A percentile compares a stretch with the other conserved stretches of the same genome.
phyloP scores from a whole-genome alignment of 768 basidiomycete species.

The Boletus rubropictus region DNA sequence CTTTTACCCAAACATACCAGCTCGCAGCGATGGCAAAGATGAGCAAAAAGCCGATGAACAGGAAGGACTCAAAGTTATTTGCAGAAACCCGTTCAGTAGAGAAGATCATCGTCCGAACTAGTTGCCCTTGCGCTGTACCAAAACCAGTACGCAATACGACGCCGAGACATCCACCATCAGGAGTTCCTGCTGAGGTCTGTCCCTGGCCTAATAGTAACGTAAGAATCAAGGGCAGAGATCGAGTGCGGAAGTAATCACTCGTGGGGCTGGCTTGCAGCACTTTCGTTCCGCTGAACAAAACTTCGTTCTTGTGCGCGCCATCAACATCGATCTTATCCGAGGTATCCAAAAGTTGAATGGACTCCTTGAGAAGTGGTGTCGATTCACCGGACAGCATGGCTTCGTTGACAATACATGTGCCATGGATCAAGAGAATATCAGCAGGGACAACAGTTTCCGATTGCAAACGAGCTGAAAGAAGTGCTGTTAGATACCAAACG shows the following conservation, averaged over 20 bases:
- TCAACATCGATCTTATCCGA: conserved; percentile 80
- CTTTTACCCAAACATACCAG: conserved; percentile 98
- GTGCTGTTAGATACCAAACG: neutral
- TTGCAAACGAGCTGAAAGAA: conserved; percentile 49
- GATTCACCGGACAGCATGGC: conserved; percentile 99
- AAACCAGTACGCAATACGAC: conserved; percentile 93
- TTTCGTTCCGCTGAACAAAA: conserved; percentile 96
- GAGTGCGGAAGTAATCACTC: conserved; percentile 27
- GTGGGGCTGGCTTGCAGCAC: conserved; percentile 69
- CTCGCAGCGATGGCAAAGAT: conserved; percentile 97
- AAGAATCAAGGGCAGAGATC: neutral
- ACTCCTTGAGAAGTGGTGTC: conserved; percentile 94
- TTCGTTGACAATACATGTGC: conserved; percentile 96
- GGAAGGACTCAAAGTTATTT: conserved; percentile 91
- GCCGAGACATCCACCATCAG: conserved; percentile 89
- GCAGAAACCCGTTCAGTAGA: conserved; percentile 95
- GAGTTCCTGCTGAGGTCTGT: conserved; percentile 52
- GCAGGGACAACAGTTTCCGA: conserved; percentile 88
- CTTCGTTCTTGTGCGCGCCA: conserved; percentile 76
- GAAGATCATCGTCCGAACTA: conserved; percentile 98
- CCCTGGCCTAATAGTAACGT: conserved; percentile 21
- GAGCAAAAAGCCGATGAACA: conserved; percentile 96
- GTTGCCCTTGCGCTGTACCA: conserved; percentile 94
- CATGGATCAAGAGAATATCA: conserved; percentile 87
- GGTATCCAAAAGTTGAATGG: conserved; percentile 76